A percentile compares a stretch with the other conserved stretches of the same genome.
Conservation (phyloP, 352 stramenopile genomes). For the Pythium brassicae region DNA sequence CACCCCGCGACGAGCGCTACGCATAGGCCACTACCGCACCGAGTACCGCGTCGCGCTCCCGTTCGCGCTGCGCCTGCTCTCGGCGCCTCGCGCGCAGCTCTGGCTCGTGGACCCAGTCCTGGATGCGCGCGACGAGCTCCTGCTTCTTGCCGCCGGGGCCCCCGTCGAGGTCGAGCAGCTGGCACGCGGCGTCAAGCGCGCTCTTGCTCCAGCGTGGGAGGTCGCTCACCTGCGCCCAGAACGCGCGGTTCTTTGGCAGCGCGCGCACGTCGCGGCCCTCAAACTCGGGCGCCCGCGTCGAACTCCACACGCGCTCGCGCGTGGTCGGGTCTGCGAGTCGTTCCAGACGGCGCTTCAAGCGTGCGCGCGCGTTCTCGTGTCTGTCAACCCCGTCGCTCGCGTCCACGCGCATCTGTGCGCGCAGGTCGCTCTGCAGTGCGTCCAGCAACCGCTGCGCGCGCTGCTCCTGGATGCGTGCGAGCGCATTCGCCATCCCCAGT, state of each 20-base stretch:
- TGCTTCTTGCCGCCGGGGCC: constrained; percentile 40
- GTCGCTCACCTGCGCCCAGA: constrained; percentile 46
- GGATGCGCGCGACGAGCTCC: constrained; percentile 56
- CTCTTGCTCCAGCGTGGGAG: constrained; percentile 43
- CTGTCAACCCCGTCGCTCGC: constrained; percentile 30
- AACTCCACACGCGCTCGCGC: constrained; percentile 51
- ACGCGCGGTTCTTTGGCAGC: constrained; percentile 59
- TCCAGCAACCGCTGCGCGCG: constrained; percentile 52
- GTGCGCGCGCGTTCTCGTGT: constrained; percentile 25
- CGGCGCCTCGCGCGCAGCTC: constrained; percentile 33
- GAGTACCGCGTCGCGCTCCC: constrained; percentile 38
- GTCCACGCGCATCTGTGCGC: constrained; percentile 52
- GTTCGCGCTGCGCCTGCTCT: constrained; percentile 27
- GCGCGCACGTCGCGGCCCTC: constrained; percentile 40
- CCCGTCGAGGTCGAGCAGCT: constrained; percentile 46
- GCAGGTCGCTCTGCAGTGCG: constrained; percentile 53
- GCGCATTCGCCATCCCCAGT: constrained; percentile 23
- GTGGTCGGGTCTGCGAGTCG: constrained; percentile 38
- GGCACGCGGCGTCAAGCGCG: constrained; percentile 51
- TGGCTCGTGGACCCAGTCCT: constrained; percentile 69
- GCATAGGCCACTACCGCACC: constrained; percentile 14
- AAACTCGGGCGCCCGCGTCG: constrained; percentile 29
- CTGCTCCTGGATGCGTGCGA: constrained; percentile 68
- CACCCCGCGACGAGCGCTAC: background rate
- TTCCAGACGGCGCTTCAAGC: constrained; percentile 39